Evolutionary conservation across 1,284 basidiomycete species (phyloP).

Genomic region (Cryptococcus sp.): DNA sequence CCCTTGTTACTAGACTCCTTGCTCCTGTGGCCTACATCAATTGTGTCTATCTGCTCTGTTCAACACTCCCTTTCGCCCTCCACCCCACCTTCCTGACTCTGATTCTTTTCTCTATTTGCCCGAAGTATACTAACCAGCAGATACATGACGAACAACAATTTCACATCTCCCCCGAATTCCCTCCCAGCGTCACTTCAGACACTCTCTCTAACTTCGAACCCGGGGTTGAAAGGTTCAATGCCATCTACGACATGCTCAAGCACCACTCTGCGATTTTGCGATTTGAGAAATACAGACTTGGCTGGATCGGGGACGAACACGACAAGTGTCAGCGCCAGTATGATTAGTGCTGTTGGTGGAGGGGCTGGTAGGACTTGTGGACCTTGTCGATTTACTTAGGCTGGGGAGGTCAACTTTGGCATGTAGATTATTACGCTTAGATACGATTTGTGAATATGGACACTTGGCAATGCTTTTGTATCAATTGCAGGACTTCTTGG

Average conservation of each 20-base stretch:
- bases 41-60: too few species aligned
- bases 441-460: too few species aligned
- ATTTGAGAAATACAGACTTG: slow-evolving; percentile 26
- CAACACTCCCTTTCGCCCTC: too few species aligned
- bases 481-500: too few species aligned
- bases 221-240: slow-evolving; percentile 28
- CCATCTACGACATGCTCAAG: slow-evolving; percentile 27
- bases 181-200: slow-evolving; percentile 31
- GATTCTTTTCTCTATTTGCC: background rate
- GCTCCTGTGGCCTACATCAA: too few species aligned
- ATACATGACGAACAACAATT: slow-evolving; percentile 37
- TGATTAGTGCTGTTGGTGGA: background rate
- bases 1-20: too few species aligned
- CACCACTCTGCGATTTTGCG: slow-evolving; percentile 29
- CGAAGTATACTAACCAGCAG: slow-evolving; percentile 8
- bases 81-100: background rate
- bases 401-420: too few species aligned
- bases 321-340: background rate
- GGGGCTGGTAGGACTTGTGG: background rate
- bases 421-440: too few species aligned
- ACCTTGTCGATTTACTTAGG: background rate
- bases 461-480: too few species aligned
- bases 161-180: slow-evolving; percentile 26
- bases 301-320: background rate
- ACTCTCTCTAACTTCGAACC: slow-evolving; percentile 38